Evolutionary conservation across 148 eudicot species (phyloP).

Genomic region (Silene conica): DNA sequence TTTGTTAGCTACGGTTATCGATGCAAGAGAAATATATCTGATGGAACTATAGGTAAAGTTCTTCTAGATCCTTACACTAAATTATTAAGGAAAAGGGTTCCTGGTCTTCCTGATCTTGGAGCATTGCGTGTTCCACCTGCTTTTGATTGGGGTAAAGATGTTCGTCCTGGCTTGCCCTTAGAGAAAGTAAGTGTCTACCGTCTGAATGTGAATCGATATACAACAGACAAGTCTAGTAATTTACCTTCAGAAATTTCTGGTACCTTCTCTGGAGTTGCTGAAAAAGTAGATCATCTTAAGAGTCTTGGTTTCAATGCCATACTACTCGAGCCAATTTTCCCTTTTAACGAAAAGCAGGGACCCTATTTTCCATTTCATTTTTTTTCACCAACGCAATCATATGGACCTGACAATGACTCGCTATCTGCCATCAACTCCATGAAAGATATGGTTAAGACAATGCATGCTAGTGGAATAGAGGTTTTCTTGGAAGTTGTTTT

Average conservation of each 20-base stretch:
- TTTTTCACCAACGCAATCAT: conserved; percentile 51
- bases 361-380: conserved; percentile 83
- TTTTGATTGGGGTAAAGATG: conserved; percentile 76
- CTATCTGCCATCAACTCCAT: conserved; percentile 50
- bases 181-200: conserved; percentile 84
- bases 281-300: conserved; percentile 67
- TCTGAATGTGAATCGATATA: conserved; percentile 57
- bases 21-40: conserved; percentile 37
- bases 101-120: conserved; percentile 39
- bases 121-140: conserved; percentile 41
- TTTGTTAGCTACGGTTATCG: conserved; percentile 79
- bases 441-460: conserved; percentile 85
- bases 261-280: conserved; percentile 65
- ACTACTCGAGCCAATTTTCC: conserved; percentile 70
- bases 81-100: conserved; percentile 35
- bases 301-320: conserved; percentile 80
- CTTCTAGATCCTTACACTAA: conserved; percentile 83
- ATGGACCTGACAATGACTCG: conserved; percentile 54
- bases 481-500: conserved; percentile 86
- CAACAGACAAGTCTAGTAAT: conserved; percentile 65
- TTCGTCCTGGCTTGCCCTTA: conserved; percentile 52
- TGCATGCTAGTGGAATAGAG: conserved; percentile 79
- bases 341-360: conserved; percentile 54
- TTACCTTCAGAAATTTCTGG: conserved; percentile 53
- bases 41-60: conserved; percentile 32